Conservation (phyloP, 1,139 yeast genomes). For the Diutina catenulata region DNA sequence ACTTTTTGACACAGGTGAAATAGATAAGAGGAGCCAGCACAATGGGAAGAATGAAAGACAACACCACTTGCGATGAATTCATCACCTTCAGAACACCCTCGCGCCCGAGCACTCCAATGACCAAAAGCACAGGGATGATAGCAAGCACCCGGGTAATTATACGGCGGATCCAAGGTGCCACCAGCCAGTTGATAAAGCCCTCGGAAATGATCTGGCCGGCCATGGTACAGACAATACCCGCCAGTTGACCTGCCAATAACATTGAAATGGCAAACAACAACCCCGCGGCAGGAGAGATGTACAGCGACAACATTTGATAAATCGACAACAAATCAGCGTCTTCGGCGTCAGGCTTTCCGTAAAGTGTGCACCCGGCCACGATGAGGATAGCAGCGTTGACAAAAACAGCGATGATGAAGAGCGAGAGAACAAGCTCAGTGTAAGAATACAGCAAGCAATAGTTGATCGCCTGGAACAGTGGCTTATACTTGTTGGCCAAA, state of each 20-base stretch:
- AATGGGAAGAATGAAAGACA: constrained; percentile 74
- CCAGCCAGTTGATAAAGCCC: constrained; percentile 78
- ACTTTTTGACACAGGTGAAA: constrained; percentile 63
- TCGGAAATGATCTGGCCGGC: constrained; percentile 97
- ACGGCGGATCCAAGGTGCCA: constrained; percentile 80
- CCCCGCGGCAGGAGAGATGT: constrained; percentile 87
- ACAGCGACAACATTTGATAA: constrained; percentile 58
- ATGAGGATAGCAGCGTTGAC: constrained; percentile 66
- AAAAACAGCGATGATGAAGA: constrained; percentile 61
- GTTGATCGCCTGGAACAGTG: constrained; percentile 54
- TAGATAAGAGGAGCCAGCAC: constrained; percentile 82
- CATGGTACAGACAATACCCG: constrained; percentile 94
- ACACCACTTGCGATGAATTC: constrained; percentile 80
- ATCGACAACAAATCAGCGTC: constrained; percentile 85
- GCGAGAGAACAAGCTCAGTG: constrained; percentile 50
- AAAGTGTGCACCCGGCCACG: constrained; percentile 62
- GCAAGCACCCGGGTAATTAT: constrained; percentile 77
- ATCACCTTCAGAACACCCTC: constrained; percentile 73
- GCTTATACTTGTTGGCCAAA: constrained; percentile 35
- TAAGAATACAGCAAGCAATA: constrained; percentile 57
- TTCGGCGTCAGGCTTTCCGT: constrained; percentile 29
- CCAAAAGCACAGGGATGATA: constrained; percentile 77
- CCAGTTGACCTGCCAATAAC: constrained; percentile 92
- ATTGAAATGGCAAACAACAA: constrained; percentile 84
- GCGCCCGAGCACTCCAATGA: constrained; percentile 69